Evolutionary conservation across 768 basidiomycete genomes (phyloP), one percentile per base, ranked within the genome.

Genomic region (Pleurotus ostreatus): DNA sequence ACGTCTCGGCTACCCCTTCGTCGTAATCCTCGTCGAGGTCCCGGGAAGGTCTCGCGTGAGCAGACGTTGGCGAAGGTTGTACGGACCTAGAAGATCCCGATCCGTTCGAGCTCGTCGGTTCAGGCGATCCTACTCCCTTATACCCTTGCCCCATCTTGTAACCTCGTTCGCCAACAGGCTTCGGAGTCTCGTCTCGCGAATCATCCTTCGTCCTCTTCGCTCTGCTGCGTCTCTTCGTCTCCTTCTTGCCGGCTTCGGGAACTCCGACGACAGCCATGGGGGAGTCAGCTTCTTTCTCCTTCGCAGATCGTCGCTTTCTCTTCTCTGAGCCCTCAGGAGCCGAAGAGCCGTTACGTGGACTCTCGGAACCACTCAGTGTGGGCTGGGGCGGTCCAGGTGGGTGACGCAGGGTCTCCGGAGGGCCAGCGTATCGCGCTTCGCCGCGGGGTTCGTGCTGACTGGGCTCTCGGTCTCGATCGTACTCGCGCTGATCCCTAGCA

Each of bases 21-120:
- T 98, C 94, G 62, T 97, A 97, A 63, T 97, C 90, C 62, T 98
- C 94, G 64, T 97, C 93, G 15, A 95, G 80, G 1, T 81, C 72
- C 5, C 94, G 79, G 9, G 83, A 75, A 15, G 84, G 80, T 38
- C 81, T 71, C 52, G 83, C 79, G 5, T 79, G 78, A 16, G 76
- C 79, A 56, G 78, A 82, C 1, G 82, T 89, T 1, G 89, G 88
- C 26, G 86, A 89, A 2, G 87, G 88, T 61, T 88, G 88, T 40
- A 84, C 74, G 1, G 87, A 89, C 25, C 86, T 74, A 39, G 81
- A 81, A 1, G 83, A 83, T 1, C 81, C 80, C 22, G 84, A 84
- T 12, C 82, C 81, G 57, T 80, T 82, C 6, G 88, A 89, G 65
- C 86, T 88, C 56, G 76, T 70, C 16, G 82, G 78, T 61, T 86